phyloP scores from a whole-genome alignment of 306 rosid genomes.

The Trichosanthes truncata region DNA sequence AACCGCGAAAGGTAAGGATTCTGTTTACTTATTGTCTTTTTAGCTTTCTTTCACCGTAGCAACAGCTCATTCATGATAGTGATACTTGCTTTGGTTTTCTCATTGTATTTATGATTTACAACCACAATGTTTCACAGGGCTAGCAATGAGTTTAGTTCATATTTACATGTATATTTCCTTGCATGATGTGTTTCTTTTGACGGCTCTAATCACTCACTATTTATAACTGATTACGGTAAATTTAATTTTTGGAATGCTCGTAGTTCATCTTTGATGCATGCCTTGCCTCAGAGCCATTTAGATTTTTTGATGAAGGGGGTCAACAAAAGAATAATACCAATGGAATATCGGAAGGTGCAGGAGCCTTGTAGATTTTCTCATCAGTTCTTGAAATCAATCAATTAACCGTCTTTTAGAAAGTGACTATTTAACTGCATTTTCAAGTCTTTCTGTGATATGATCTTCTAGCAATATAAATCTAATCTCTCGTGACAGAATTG shows the following conservation, averaged over 20 bases:
- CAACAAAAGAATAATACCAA: background rate
- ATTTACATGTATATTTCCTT: background rate
- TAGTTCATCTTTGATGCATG: background rate
- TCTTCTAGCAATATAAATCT: background rate
- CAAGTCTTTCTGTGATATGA: background rate
- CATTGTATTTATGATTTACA: background rate
- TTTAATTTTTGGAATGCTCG: background rate
- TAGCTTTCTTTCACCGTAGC: background rate
- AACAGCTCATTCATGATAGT: background rate
- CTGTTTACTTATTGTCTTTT: background rate
- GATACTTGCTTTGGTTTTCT: background rate
- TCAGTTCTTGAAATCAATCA: background rate
- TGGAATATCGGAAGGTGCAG: background rate
- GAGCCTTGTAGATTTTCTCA: background rate
- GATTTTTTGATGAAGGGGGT: background rate
- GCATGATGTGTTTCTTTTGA: background rate
- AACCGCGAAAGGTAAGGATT: conserved; percentile 23
- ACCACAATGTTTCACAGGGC: background rate
- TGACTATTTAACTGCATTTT: background rate
- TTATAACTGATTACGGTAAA: background rate
- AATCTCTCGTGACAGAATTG: background rate
- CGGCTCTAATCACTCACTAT: background rate
- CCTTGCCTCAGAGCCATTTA: background rate
- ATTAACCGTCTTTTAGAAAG: background rate
- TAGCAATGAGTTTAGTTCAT: background rate